Conservation (phyloP, 2,329 filamentous ascomycete genomes). For the Allantophomopsis cytisporea region DNA sequence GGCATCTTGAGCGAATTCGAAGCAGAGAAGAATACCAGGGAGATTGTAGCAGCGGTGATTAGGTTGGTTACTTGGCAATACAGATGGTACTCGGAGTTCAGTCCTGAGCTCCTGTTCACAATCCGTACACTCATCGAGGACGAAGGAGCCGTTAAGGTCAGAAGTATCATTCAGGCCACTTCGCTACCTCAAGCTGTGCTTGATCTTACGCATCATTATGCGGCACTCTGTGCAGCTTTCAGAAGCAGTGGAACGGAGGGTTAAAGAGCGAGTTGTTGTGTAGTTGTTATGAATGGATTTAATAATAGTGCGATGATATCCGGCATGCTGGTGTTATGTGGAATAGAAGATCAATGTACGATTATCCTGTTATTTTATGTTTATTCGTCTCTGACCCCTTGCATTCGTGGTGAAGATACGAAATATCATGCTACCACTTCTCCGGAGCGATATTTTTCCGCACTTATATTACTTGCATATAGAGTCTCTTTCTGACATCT, state of each 20-base stretch:
- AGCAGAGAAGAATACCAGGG: conserved; percentile 62
- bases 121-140: conserved; percentile 92
- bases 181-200: conserved; percentile 86
- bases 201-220: conserved; percentile 92
- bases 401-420: too few relatives aligned
- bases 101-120: conserved; percentile 74
- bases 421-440: too few relatives aligned
- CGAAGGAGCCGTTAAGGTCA: conserved; percentile 91
- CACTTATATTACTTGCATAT: too few relatives aligned
- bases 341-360: too few relatives aligned
- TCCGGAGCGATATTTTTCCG: too few relatives aligned
- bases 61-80: conserved; percentile 96
- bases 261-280: not conserved
- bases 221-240: conserved; percentile 86
- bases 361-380: too few relatives aligned
- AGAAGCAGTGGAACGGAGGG: conserved; percentile 60
- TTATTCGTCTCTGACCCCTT: too few relatives aligned
- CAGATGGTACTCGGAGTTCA: conserved; percentile 99
- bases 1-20: conserved; percentile 75
- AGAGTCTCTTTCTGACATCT: too few relatives aligned
- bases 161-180: conserved; percentile 93
- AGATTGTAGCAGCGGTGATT: conserved; percentile 76
- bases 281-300: too few relatives aligned
- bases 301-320: too few relatives aligned
- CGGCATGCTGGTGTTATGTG: too few relatives aligned